Evolutionary conservation across 768 basidiomycete species (phyloP), one percentile per base, ranked within the genome.

Genomic region (Antrodiella citrinella): DNA sequence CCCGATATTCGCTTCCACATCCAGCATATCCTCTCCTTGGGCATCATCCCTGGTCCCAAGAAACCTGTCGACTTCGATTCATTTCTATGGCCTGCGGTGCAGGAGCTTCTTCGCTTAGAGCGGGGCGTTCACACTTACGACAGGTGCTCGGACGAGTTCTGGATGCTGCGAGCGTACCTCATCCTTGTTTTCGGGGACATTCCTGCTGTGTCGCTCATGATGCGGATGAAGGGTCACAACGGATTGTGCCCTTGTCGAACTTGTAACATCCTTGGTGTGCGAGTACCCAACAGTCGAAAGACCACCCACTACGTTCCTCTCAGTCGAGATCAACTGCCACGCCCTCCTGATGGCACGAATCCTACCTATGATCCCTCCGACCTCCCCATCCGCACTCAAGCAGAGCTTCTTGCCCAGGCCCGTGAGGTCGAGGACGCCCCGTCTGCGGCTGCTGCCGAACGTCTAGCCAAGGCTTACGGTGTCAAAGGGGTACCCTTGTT

Each of bases 11-110:
- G 67, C 2, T 69, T 66, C 25, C 69, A 66, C 21, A 46, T 67
- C 10, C 48, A 64, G 4, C 47, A 74, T 35, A 57, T 75, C 3
- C 44, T 78, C 2, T 64, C 62, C 23, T 39, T 74, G 7, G 71
- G 72, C 11, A 60, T 75, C 43, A 72, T 78, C 44, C 75, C 74
- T 1, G 72, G 76, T 0, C 76, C 71, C 0, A 65, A 68, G 15
- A 68, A 69, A 35, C 71, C 75, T 0, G 64, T 67, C 26, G 66
- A 72, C 41, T 23, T 71, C 4, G 62, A 65, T 23, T 72, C 72
- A 0, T 76, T 75, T 46, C 58, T 69, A 0, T 53, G 47, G 25
- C 73, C 69, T 0, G 53, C 72, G 1, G 55, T 68, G 4, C 54
- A 72, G 3, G 72, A 76, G 51, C 52, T 69, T 4, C 22, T 66